Percentiles rank a stretch among this genome's conserved stretches.
phyloP scores from a whole-genome alignment of 2,329 filamentous ascomycete species.

The Colletotrichum sp. region DNA sequence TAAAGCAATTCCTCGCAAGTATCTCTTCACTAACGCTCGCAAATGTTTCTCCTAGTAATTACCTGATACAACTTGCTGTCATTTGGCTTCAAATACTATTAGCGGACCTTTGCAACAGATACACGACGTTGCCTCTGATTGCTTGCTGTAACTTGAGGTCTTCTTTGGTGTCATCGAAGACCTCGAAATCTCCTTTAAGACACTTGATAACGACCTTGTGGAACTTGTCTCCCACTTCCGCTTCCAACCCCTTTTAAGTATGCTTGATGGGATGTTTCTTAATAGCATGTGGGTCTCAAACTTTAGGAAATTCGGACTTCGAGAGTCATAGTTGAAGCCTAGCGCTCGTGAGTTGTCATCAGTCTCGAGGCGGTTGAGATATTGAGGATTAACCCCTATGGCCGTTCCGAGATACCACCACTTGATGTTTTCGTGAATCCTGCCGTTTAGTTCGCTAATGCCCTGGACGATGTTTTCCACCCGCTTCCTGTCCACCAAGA shows the following conservation, averaged over 20 bases:
- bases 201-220: not conserved
- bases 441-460: not conserved
- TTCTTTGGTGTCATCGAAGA: not conserved
- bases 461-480: rapidly evolving
- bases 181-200: not conserved
- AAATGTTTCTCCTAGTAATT: not conserved
- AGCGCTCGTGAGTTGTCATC: not conserved
- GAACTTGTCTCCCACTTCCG: not conserved
- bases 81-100: not conserved
- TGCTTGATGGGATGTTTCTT: not conserved
- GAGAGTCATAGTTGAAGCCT: too few species aligned
- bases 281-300: not conserved
- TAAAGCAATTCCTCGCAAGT: not conserved
- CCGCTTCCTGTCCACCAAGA: not conserved
- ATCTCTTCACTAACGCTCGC: not conserved
- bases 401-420: not conserved
- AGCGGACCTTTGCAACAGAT: not conserved
- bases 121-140: not conserved
- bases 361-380: not conserved
- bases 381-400: not conserved
- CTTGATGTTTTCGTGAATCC: not conserved
- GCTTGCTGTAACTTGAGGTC: not conserved
- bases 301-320: not conserved
- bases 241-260: not conserved
- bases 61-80: rapidly evolving